Conservation (phyloP, 2,329 filamentous ascomycete species). For the Scedosporium boydii region DNA sequence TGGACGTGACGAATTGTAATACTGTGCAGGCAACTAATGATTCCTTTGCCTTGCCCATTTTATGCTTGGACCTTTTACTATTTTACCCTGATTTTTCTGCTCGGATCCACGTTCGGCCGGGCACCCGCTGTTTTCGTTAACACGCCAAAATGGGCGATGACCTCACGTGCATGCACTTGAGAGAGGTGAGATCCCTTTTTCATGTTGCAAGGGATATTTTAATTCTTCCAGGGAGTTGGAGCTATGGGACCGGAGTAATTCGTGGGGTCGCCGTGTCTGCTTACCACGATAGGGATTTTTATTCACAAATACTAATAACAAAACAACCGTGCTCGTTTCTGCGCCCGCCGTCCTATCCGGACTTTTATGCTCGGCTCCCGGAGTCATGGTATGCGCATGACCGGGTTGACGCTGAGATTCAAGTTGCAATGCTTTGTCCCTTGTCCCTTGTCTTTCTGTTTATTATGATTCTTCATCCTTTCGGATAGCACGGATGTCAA, state of each 20-base stretch:
- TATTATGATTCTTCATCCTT: not conserved
- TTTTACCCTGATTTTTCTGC: no score
- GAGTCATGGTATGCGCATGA: not conserved
- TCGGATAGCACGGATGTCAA: constrained; percentile 91
- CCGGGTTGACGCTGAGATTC: not conserved
- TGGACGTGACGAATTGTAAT: constrained; percentile 6
- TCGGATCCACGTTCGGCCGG: not conserved
- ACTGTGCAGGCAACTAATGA: constrained; percentile 1
- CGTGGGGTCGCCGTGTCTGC: not conserved
- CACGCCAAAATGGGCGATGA: not conserved
- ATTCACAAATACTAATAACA: constrained; percentile 19
- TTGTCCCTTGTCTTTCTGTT: not conserved
- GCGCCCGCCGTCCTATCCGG: not conserved
- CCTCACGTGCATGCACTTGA: not conserved
- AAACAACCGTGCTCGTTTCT: constrained; percentile 18
- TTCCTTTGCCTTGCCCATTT: not conserved
- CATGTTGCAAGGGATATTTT: not conserved
- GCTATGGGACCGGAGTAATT: not conserved
- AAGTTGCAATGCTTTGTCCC: not conserved
- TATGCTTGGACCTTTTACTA: not conserved
- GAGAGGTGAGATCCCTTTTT: not conserved
- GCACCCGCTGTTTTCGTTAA: not conserved
- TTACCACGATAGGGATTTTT: not conserved
- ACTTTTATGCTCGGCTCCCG: not conserved
- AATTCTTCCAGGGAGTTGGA: not conserved